These are phyloP conservation scores for Aspergillus pseudoterreus DNA, from an alignment of 2,329 filamentous ascomycete species.

Conservation along the genomic window DNA sequence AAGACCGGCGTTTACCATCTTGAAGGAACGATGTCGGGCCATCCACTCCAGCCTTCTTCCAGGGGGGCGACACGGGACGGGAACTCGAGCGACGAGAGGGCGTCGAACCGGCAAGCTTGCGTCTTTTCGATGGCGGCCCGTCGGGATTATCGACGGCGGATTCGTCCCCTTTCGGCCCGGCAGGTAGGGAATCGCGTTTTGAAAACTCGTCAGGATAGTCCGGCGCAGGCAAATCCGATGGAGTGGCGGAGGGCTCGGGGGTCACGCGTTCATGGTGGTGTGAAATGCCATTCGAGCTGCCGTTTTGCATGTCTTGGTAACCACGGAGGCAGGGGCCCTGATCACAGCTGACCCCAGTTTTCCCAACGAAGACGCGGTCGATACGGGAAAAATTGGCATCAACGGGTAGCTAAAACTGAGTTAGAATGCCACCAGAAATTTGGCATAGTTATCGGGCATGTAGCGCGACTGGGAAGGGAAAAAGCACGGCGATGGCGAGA, in stretches of 20 bases:
- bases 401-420: constrained; percentile 34
- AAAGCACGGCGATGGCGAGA: constrained; percentile 27
- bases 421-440: constrained; percentile 35
- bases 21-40: constrained; percentile 80
- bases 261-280: constrained; percentile 38
- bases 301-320: constrained; percentile 47
- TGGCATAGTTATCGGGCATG: constrained; percentile 43
- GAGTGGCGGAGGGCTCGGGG: constrained; percentile 22
- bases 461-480: constrained; percentile 37
- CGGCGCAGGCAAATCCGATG: constrained; percentile 17
- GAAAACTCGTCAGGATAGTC: constrained; percentile 21
- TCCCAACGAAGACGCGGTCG: constrained; percentile 40
- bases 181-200: constrained; percentile 21
- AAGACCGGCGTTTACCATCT: constrained; percentile 59
- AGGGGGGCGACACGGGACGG: constrained; percentile 71
- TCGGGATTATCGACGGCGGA: constrained; percentile 27
- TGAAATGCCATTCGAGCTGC: constrained; percentile 38
- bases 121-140: constrained; percentile 44
- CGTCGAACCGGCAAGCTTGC: constrained; percentile 38
- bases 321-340: constrained; percentile 40
- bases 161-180: constrained; percentile 29
- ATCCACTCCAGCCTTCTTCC: constrained; percentile 81
- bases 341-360: constrained; percentile 42
- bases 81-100: constrained; percentile 36
- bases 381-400: constrained; percentile 36